Conservation (phyloP, 768 basidiomycete genomes). For the Suillus lakei region DNA sequence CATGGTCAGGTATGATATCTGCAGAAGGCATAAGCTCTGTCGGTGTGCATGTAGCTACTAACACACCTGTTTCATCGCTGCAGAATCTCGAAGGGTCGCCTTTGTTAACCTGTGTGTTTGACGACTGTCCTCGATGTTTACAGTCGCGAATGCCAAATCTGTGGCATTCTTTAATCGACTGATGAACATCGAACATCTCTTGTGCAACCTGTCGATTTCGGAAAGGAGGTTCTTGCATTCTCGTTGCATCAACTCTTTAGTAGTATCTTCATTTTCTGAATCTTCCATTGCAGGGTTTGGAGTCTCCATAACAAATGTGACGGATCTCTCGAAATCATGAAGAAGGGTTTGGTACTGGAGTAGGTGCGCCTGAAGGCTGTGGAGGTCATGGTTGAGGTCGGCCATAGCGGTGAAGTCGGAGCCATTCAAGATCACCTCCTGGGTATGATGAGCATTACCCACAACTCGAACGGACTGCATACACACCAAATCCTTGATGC, state of each 20-base stretch:
- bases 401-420: constrained; percentile 49
- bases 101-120: constrained; percentile 50
- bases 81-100: constrained; percentile 47
- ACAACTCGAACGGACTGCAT: constrained; percentile 19
- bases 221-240: constrained; percentile 39
- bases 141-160: constrained; percentile 54
- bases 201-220: constrained; percentile 45
- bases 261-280: not conserved
- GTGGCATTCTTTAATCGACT: constrained; percentile 37
- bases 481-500: constrained; percentile 51
- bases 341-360: constrained; percentile 53
- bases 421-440: constrained; percentile 32
- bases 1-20: constrained; percentile 65
- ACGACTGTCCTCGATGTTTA: constrained; percentile 62
- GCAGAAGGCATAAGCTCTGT: constrained; percentile 10
- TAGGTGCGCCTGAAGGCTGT: constrained; percentile 55
- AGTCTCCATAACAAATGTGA: constrained; percentile 47
- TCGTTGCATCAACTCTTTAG: constrained; percentile 13
- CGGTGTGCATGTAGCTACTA: not conserved
- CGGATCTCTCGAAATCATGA: constrained; percentile 51
- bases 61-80: constrained; percentile 39
- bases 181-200: constrained; percentile 31
- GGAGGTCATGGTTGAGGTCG: constrained; percentile 53
- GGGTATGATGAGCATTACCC: not conserved
- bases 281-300: constrained; percentile 45